Evolutionary conservation across 176 grass and related monocot species (phyloP), one percentile per base, ranked within the genome.

Genomic region (Carex pumila): DNA sequence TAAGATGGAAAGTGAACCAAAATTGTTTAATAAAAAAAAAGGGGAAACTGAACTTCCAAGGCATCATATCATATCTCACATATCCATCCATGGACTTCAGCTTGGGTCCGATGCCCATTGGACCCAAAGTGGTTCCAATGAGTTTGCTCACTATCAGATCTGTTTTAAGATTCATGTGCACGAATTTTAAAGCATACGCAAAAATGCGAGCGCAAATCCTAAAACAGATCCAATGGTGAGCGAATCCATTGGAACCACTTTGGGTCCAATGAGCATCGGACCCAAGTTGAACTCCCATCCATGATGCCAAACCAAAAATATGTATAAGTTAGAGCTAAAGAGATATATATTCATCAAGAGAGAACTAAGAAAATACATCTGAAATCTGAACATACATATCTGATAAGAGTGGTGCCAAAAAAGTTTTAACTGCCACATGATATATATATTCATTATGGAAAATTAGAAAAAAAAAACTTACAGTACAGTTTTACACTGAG

Each of bases 351-450:
- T 56, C 63, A 84, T 67, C 2, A 36, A 37, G 3, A 59, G 6
- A 56, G 31, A 85, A 85, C 9, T 43, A 74, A 57, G 12, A 21
- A 62, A 72, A 85, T 37, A 60, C 56, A 60, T 66, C 79, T 65
- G 54, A 50, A 73, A 63, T 82, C n/a, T 29, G 19, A 82, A 82
- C 45, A 34, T 34, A 34, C 6, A 69, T 15, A 13, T 49, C 68
- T 19, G 83, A 85, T 71, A 61, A 74, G 65, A 78, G 49, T 81
- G 82, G 63, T 53, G 84, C 89, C 62, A 87, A 69, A 82, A 84
- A 81, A 82, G 60, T 60, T 85, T 81, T 83, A 68, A 84, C 80
- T 74, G 73, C 81, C 74, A 82, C 81, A 65, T 81, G 56, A 54
- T 25, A 25, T 25, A 54, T 25, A 25, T 25, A 25, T 61, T 41